These are phyloP conservation scores for Leptographium radiaticola DNA, from an alignment of 2,329 filamentous ascomycete genomes.

Conservation along the genomic window DNA sequence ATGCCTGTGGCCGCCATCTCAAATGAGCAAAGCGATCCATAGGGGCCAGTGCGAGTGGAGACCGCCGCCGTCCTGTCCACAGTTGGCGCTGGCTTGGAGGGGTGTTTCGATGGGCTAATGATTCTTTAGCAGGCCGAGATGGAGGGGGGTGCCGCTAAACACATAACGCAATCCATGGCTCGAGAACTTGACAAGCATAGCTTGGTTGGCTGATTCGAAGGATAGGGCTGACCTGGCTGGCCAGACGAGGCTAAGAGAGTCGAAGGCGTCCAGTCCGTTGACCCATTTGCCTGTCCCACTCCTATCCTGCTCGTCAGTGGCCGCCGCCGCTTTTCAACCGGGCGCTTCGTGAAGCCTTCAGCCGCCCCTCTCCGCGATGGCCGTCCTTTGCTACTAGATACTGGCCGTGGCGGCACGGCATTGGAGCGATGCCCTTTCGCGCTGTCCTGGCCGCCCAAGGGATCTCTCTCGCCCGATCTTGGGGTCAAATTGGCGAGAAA, in stretches of 20 bases:
- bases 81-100: background rate
- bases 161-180: background rate
- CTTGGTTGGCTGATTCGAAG: background rate
- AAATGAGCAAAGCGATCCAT: background rate
- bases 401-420: background rate
- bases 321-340: background rate
- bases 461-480: too few species aligned
- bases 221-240: background rate
- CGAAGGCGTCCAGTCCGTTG: background rate
- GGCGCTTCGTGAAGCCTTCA: background rate
- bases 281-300: background rate
- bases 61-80: background rate
- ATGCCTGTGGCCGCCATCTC: background rate
- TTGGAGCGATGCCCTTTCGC: too few species aligned
- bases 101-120: background rate
- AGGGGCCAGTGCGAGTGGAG: background rate
- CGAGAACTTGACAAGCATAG: background rate
- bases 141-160: background rate
- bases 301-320: background rate
- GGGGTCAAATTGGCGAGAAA: too few species aligned
- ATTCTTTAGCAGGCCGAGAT: background rate
- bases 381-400: background rate
- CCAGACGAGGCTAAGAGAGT: conserved; percentile 4
- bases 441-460: too few species aligned
- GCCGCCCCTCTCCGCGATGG: background rate